phyloP scores from a whole-genome alignment of 306 rosid species.

The Quercus aquifolioides region DNA sequence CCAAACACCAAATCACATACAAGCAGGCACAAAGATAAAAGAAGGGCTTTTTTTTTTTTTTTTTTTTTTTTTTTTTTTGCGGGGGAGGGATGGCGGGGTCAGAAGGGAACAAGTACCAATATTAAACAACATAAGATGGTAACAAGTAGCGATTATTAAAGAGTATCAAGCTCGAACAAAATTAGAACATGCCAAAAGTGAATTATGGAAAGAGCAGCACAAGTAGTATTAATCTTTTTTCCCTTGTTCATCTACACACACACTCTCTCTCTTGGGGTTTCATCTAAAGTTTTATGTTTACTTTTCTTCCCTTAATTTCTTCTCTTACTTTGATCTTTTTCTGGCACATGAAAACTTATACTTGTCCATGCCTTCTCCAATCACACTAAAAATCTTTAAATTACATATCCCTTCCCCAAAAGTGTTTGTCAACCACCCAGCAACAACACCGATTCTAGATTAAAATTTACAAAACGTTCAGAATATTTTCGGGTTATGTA shows the following conservation, averaged over 20 bases:
- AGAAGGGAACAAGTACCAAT: slow-evolving; percentile 3
- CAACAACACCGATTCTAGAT: neutral
- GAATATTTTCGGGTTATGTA: neutral
- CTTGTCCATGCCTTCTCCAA: neutral
- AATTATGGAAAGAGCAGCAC: neutral
- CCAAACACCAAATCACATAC: slow-evolving; percentile 18
- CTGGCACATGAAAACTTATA: neutral
- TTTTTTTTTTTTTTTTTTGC: neutral
- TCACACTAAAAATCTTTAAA: neutral
- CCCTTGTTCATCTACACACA: neutral
- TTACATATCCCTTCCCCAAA: neutral
- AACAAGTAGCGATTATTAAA: slow-evolving; percentile 6
- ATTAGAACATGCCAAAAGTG: neutral
- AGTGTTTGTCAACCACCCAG: neutral
- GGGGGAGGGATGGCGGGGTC: neutral
- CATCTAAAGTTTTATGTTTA: neutral
- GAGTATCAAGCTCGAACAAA: slow-evolving; percentile 2
- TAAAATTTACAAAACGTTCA: neutral
- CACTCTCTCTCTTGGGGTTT: neutral
- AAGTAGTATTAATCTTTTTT: neutral
- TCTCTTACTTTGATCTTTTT: neutral
- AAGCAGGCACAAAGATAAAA: slow-evolving; percentile 14
- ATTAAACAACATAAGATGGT: neutral
- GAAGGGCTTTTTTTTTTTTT: neutral
- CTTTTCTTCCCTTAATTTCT: neutral